These are phyloP conservation scores for Arthrocladium fulminans DNA, from an alignment of 2,329 filamentous ascomycete genomes.

Conservation along the genomic window DNA sequence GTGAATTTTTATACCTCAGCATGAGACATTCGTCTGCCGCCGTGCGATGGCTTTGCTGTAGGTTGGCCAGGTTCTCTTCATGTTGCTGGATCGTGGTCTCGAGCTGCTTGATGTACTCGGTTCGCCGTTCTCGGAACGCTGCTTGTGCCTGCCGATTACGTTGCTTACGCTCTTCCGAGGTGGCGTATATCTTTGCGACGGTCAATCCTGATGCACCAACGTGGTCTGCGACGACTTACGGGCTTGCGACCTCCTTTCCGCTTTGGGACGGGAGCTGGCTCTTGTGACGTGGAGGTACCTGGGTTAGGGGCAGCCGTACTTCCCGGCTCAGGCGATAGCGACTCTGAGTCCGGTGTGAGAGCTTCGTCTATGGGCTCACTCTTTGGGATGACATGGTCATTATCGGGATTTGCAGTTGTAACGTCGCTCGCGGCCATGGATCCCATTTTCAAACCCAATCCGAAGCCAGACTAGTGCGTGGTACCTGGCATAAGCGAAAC, in stretches of 20 bases:
- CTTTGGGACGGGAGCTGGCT: constrained; percentile 58
- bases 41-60: constrained; percentile 88
- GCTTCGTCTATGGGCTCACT: constrained; percentile 34
- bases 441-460: constrained; percentile 31
- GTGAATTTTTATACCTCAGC: constrained; percentile 96
- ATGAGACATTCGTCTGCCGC: constrained; percentile 96
- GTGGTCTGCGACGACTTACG: constrained; percentile 49
- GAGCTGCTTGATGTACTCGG: constrained; percentile 98
- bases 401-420: constrained; percentile 33
- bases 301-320: constrained; percentile 28
- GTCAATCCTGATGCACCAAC: constrained; percentile 23
- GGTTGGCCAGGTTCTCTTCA: constrained; percentile 83
- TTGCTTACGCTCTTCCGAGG: constrained; percentile 96
- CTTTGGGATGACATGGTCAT: constrained; percentile 35
- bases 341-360: constrained; percentile 37
- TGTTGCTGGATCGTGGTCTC: constrained; percentile 96
- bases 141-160: constrained; percentile 95
- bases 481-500: constrained; percentile 23
- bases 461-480: constrained; percentile 20
- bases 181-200: constrained; percentile 70
- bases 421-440: constrained; percentile 34
- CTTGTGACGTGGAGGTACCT: constrained; percentile 24
- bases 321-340: constrained; percentile 37
- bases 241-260: constrained; percentile 96
- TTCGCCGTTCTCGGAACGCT: constrained; percentile 89